Evolutionary conservation across 768 basidiomycete genomes (phyloP).

Genomic region (Kwoniella dejecticola): DNA sequence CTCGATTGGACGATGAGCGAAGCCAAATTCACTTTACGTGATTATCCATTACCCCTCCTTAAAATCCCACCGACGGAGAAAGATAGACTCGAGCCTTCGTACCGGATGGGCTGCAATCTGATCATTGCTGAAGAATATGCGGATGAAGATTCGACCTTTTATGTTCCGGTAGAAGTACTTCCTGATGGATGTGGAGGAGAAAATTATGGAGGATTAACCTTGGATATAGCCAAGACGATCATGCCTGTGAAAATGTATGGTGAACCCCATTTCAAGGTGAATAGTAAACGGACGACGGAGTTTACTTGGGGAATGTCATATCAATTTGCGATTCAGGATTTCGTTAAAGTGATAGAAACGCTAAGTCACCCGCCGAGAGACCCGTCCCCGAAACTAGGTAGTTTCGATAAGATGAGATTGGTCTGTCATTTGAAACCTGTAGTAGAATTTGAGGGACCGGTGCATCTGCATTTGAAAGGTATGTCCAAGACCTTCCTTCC

Average conservation of each 20-base stretch:
- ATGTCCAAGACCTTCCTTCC: constrained; percentile 19
- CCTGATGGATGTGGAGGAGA: constrained; percentile 62
- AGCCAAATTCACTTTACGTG: constrained; percentile 69
- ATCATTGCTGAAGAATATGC: constrained; percentile 88
- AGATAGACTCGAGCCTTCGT: constrained; percentile 55
- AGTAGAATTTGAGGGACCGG: constrained; percentile 66
- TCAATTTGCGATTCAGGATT: constrained; percentile 78
- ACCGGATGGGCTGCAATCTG: constrained; percentile 69
- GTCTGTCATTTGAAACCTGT: constrained; percentile 79
- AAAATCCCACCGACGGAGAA: constrained; percentile 62
- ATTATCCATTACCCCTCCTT: constrained; percentile 86
- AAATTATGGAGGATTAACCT: constrained; percentile 62
- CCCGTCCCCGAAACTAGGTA: constrained; percentile 77
- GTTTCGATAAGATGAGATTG: constrained; percentile 85
- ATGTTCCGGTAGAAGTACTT: constrained; percentile 70
- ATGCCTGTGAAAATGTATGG: constrained; percentile 96
- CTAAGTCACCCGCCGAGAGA: constrained; percentile 76
- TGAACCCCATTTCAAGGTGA: constrained; percentile 68
- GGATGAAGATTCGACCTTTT: constrained; percentile 66
- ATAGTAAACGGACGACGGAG: constrained; percentile 67
- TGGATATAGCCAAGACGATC: constrained; percentile 81
- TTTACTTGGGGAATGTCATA: constrained; percentile 90
- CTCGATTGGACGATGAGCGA: constrained; percentile 68
- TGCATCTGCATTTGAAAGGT: constrained; percentile 87
- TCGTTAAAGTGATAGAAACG: constrained; percentile 79